Conservation (phyloP, 805 yeast species). For the Torulaspora maleeae region DNA sequence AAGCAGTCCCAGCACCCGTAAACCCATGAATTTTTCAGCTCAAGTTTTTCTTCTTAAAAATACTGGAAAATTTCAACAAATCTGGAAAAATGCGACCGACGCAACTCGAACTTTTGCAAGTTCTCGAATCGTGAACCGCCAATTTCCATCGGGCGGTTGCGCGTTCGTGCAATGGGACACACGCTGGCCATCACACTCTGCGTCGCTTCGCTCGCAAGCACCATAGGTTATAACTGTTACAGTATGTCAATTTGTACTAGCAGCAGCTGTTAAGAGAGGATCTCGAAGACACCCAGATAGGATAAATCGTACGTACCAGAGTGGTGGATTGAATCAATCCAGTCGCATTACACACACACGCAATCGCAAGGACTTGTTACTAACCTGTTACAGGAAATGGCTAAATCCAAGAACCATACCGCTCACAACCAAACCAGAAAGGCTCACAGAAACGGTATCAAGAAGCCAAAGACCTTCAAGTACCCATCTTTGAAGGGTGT, state of each 20-base stretch:
- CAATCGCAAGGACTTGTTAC: background rate
- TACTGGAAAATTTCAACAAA: no score
- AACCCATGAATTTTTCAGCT: no score
- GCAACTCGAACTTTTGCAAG: no score
- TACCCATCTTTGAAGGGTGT: slow-evolving; percentile 98
- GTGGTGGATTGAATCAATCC: background rate
- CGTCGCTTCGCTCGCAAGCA: background rate
- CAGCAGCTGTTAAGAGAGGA: background rate
- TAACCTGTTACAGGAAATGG: slow-evolving; percentile 48
- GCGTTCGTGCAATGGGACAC: slow-evolving; percentile 2
- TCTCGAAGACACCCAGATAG: slow-evolving; percentile 7
- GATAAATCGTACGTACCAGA: slow-evolving; percentile 9
- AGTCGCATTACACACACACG: background rate
- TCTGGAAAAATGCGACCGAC: no score
- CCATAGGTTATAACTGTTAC: background rate
- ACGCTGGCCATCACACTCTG: background rate
- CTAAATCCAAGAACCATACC: slow-evolving; percentile 99
- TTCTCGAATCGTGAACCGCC: background rate
- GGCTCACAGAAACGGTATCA: slow-evolving; percentile 99
- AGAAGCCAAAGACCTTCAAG: slow-evolving; percentile 97
- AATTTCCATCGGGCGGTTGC: background rate
- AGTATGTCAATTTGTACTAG: background rate
- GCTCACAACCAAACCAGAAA: slow-evolving; percentile 99
- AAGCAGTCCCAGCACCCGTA: no score
- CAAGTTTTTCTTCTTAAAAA: no score